Conservation (phyloP, 176 grass and related monocot genomes). For the Secale cereale region DNA sequence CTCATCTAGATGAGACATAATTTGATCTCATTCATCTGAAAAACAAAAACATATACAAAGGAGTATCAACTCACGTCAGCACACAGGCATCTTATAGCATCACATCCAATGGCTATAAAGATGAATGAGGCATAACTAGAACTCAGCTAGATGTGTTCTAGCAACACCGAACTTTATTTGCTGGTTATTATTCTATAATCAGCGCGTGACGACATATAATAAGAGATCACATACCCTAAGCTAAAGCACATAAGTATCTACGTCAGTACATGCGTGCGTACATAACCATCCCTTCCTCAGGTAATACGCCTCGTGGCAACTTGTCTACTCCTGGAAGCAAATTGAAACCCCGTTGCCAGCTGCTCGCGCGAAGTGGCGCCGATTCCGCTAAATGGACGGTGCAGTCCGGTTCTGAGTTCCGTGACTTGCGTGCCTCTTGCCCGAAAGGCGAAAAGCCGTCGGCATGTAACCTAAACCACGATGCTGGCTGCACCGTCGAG, state of each 20-base stretch:
- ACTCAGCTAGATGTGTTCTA: no score
- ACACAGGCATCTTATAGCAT: no score
- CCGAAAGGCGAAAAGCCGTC: neutral
- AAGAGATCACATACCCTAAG: neutral
- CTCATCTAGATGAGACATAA: no score
- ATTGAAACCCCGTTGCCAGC: neutral
- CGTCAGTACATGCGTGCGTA: no score
- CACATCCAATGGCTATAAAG: no score
- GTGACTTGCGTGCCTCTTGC: neutral
- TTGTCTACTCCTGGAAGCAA: constrained; percentile 23
- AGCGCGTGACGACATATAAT: neutral
- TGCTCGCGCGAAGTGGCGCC: neutral
- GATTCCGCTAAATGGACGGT: neutral
- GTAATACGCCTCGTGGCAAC: neutral
- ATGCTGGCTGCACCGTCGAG: neutral
- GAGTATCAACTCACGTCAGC: no score
- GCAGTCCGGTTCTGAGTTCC: neutral
- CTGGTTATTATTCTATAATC: neutral
- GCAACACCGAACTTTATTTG: no score
- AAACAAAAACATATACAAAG: no score
- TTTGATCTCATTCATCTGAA: no score
- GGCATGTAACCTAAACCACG: neutral
- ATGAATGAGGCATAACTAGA: no score
- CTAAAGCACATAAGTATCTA: neutral
- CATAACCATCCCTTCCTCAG: neutral